Conservation (phyloP, 148 eudicot genomes). For the Agrostemma githago region DNA sequence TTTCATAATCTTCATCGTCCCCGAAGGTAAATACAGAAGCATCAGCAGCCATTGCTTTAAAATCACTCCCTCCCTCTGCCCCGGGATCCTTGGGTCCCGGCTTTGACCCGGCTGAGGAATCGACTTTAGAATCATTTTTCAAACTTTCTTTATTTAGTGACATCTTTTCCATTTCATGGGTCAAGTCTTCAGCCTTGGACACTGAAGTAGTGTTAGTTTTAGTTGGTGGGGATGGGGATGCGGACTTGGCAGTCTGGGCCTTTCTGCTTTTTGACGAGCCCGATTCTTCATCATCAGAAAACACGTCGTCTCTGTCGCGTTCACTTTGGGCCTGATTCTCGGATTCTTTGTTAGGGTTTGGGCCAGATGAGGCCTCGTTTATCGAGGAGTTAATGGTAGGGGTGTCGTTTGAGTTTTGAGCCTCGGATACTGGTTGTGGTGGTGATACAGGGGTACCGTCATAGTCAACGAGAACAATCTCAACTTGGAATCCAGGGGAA, state of each 20-base stretch:
- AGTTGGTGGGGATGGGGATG: slow-evolving; percentile 27
- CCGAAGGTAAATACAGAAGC: slow-evolving; percentile 95
- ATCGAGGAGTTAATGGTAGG: slow-evolving; percentile 30
- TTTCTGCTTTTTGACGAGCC: slow-evolving; percentile 40
- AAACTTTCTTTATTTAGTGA: slow-evolving; percentile 41
- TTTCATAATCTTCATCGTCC: slow-evolving; percentile 90
- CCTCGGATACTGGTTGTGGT: slow-evolving; percentile 35
- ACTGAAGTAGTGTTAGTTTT: slow-evolving; percentile 30
- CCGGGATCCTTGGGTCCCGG: slow-evolving; percentile 30
- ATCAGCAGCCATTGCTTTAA: slow-evolving; percentile 98
- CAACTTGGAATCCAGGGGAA: slow-evolving; percentile 96
- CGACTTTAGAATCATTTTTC: slow-evolving; percentile 33
- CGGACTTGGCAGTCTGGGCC: slow-evolving; percentile 27
- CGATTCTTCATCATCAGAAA: slow-evolving; percentile 75
- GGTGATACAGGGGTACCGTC: slow-evolving; percentile 38
- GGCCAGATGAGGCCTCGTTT: slow-evolving; percentile 28
- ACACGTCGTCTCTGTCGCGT: slow-evolving; percentile 69
- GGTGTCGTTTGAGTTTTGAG: slow-evolving; percentile 39
- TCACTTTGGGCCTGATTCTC: slow-evolving; percentile 27
- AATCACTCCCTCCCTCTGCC: slow-evolving; percentile 65
- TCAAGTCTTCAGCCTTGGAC: slow-evolving; percentile 39
- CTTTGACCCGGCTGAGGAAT: slow-evolving; percentile 17
- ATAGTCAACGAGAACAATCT: slow-evolving; percentile 86
- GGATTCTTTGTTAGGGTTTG: slow-evolving; percentile 33
- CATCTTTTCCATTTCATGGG: slow-evolving; percentile 48